phyloP scores from a whole-genome alignment of 164 flowering plant species.

The Stephania cephalantha region DNA sequence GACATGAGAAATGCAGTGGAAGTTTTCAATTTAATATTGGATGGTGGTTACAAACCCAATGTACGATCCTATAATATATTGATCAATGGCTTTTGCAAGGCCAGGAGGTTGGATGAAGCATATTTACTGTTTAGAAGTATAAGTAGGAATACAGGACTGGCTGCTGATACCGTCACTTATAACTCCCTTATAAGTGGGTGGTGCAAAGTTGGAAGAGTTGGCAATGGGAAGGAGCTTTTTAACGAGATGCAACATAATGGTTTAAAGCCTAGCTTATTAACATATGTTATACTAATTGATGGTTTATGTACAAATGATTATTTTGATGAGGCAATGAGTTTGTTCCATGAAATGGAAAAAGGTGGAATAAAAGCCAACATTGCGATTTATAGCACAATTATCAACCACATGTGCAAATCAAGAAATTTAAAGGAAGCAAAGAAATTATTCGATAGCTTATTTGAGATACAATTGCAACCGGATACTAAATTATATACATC shows the following conservation, averaged over 20 bases:
- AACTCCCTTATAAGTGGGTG: conserved; percentile 5
- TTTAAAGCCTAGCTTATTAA: neutral
- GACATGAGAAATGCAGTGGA: neutral
- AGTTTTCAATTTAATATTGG: neutral
- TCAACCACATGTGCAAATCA: conserved; percentile 17
- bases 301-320: conserved; percentile 2
- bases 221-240: neutral
- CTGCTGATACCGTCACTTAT: neutral
- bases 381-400: conserved; percentile 10
- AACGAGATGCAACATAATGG: neutral
- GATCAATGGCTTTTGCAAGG: conserved; percentile 19
- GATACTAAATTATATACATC: conserved; percentile 9
- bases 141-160: neutral
- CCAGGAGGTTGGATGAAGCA: conserved; percentile 10
- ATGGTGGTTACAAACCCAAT: conserved; percentile 5
- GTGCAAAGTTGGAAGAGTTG: conserved; percentile 2
- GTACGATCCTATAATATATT: conserved; percentile 5
- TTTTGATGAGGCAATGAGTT: conserved; percentile 18
- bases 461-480: conserved; percentile 13
- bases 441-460: conserved; percentile 7
- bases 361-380: conserved; percentile 7
- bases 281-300: neutral
- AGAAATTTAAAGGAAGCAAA: conserved; percentile 13
- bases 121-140: conserved; percentile 5
- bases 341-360: conserved; percentile 9